phyloP scores from a whole-genome alignment of 768 basidiomycete species.

The Tremella fuciformis region DNA sequence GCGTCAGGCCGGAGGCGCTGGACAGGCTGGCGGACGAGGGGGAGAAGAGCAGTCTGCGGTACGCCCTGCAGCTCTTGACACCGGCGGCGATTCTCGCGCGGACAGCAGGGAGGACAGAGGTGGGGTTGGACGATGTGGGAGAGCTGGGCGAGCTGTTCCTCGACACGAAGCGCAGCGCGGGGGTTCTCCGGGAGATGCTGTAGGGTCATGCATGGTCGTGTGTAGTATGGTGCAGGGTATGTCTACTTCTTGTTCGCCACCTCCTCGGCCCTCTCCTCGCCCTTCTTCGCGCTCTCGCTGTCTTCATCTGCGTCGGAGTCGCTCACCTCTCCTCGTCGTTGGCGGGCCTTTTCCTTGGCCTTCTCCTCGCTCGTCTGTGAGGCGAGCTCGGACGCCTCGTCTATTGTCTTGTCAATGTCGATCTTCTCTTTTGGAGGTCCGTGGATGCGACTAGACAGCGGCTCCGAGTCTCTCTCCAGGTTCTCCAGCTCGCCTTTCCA shows the following conservation, averaged over 20 bases:
- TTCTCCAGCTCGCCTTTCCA: conserved; percentile 53
- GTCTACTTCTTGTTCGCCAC: conserved; percentile 1
- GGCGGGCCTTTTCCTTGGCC: conserved; percentile 32
- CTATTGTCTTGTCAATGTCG: conserved; percentile 48
- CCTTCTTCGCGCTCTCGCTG: neutral
- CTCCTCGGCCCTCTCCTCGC: conserved; percentile 10
- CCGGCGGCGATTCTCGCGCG: conserved; percentile 84
- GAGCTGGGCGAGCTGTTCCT: conserved; percentile 95
- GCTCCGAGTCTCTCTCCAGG: conserved; percentile 15
- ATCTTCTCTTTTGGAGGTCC: conserved; percentile 16
- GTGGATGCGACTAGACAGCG: neutral
- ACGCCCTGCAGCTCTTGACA: conserved; percentile 83
- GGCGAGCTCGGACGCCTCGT: conserved; percentile 48
- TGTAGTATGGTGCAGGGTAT: conserved; percentile 2
- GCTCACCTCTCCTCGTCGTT: conserved; percentile 39
- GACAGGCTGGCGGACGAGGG: conserved; percentile 79
- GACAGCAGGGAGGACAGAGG: conserved; percentile 72
- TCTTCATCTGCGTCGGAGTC: neutral
- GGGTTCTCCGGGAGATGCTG: conserved; percentile 28
- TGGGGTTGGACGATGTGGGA: conserved; percentile 79
- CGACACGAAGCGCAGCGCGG: conserved; percentile 67
- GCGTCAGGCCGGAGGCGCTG: conserved; percentile 69
- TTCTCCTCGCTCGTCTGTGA: conserved; percentile 33
- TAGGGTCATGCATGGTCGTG: conserved; percentile 8
- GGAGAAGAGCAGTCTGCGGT: conserved; percentile 75